Base-by-base conservation (phyloP, 78 protist species). In the Dictyostelium firmibasis region DNA sequence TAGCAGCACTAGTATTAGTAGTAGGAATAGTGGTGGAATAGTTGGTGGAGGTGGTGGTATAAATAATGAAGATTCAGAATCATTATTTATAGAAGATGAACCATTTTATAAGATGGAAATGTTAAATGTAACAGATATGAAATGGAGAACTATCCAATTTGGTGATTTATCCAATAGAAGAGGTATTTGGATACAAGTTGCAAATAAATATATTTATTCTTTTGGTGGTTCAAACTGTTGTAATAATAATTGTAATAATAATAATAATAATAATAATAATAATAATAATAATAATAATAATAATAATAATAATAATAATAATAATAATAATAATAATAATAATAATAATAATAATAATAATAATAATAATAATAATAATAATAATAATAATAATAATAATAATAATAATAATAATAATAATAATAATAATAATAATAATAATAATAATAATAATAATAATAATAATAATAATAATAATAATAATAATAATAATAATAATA, bases 161-260 rank as follows among this genome's bases (percentile, higher is more conserved):
- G 83, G 83, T 10, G 53, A 76, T n/a, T 38, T 76, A 38, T 33
- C 62, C 23, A 76, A 76, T 41, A 76, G 57, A 76, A 38, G 23
- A 23, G 83, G 83, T n/a, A 36, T n/a, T 36, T 76, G 83, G 83
- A 31, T 76, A 23, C 83, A 76, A n/a, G 83, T 76, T 76, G 83
- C 83, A 5, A 76, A 76, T 38, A 76, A 76, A 38, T 76, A 41
- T 41, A 33, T 76, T 20, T 76, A 76, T 76, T 76, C 83, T 7
- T 76, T 76, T 76, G 57, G 83, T 36, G 77, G 25, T 6, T 4
- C 69, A 57, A 57, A 57, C 20, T 57, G 67, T 57, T 57, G 67
- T 57, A 57, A 57, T 57, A 57, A 5, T 57, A 57, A 27, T 57
- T 57, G 67, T 20, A 57, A 57, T 5, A 57, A 14, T 5, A 57